These are phyloP conservation scores for Novymonas esmeraldas DNA, from an alignment of 208 protist species.

Conservation along the genomic window DNA sequence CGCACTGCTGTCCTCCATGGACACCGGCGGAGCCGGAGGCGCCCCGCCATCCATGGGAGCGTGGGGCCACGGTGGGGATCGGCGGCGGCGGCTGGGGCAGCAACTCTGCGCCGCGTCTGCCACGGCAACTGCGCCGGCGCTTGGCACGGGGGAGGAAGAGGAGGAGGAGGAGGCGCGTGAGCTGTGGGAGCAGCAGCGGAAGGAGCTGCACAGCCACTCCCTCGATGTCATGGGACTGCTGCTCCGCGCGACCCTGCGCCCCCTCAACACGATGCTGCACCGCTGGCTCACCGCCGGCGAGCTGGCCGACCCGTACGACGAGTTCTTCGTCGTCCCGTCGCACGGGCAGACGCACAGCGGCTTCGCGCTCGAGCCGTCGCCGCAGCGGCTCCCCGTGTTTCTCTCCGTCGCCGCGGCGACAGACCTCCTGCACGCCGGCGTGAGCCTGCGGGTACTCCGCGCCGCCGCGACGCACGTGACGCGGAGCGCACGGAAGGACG, in stretches of 20 bases:
- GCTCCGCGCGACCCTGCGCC: constrained; percentile 50
- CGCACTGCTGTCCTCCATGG: background rate
- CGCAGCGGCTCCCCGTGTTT: constrained; percentile 74
- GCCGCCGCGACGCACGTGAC: constrained; percentile 60
- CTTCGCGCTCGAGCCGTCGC: constrained; percentile 62
- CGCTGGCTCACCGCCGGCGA: constrained; percentile 67
- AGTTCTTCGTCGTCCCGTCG: constrained; percentile 87
- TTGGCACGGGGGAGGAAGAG: background rate
- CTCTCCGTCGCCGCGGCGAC: constrained; percentile 54
- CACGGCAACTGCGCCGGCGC: background rate
- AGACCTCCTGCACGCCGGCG: constrained; percentile 60
- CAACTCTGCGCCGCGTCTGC: background rate
- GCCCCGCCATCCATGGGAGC: background rate
- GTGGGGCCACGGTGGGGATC: background rate
- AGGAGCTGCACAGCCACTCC: constrained; percentile 23
- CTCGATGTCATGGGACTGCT: constrained; percentile 66
- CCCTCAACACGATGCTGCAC: constrained; percentile 65
- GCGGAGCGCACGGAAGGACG: constrained; percentile 33
- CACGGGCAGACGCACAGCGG: constrained; percentile 59
- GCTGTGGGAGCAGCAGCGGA: constrained; percentile 18
- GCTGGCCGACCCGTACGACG: constrained; percentile 69
- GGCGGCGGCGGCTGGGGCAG: background rate
- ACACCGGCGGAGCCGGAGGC: background rate
- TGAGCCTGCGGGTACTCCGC: constrained; percentile 75
- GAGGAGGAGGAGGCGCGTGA: background rate